Conservation (phyloP, 1,139 yeast genomes). For the Suzukiozyma palmioleophila region DNA sequence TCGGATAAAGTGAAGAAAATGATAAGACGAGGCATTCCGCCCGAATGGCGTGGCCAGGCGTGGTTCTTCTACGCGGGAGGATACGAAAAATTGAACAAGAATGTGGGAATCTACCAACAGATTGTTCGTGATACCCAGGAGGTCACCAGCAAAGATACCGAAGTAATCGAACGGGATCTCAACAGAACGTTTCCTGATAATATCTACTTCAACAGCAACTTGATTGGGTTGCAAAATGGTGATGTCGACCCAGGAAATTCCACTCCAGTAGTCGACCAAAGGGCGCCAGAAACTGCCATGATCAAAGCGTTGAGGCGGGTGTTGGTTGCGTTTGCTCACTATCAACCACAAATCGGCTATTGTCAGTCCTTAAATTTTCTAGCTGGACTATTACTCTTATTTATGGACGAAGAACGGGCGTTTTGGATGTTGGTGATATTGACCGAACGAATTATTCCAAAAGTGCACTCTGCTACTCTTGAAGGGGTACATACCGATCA, state of each 20-base stretch:
- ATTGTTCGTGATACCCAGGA: conserved; percentile 54
- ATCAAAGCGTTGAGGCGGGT: conserved; percentile 75
- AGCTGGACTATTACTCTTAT: conserved; percentile 76
- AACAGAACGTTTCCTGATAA: conserved; percentile 95
- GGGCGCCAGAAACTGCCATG: conserved; percentile 50
- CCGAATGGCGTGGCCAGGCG: conserved; percentile 95
- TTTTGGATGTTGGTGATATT: conserved; percentile 95
- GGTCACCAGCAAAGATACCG: conserved; percentile 66
- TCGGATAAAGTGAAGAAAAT: conserved; percentile 80
- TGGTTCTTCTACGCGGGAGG: conserved; percentile 99
- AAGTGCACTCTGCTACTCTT: conserved; percentile 81
- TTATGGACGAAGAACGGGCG: conserved; percentile 83
- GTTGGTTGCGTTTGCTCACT: conserved; percentile 75
- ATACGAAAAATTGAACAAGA: conserved; percentile 61
- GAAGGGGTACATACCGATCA: conserved; percentile 97
- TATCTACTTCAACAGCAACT: conserved; percentile 50
- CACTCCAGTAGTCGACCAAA: not conserved
- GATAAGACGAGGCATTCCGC: conserved; percentile 88
- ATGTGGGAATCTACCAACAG: conserved; percentile 69
- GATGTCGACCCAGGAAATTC: not conserved
- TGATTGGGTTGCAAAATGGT: not conserved
- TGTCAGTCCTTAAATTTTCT: conserved; percentile 92
- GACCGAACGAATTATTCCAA: conserved; percentile 82
- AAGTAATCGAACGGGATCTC: conserved; percentile 88
- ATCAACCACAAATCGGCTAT: conserved; percentile 88